Percentiles rank a stretch among this genome's conserved stretches.
phyloP scores from a whole-genome alignment of 768 basidiomycete genomes.

The Mycena leptocephala region DNA sequence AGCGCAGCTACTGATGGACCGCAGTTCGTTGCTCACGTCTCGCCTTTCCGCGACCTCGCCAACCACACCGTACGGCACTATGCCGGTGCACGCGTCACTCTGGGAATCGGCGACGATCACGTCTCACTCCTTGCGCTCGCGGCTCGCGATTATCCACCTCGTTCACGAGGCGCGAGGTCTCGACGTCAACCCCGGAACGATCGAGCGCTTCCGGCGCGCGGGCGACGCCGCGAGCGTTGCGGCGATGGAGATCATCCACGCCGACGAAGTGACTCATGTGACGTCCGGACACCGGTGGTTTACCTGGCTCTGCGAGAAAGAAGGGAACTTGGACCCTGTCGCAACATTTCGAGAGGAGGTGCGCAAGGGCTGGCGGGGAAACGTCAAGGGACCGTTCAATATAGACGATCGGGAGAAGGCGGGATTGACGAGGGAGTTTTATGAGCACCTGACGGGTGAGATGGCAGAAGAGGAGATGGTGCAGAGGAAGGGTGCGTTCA shows the following conservation, averaged over 20 bases:
- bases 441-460: constrained; percentile 80
- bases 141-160: constrained; percentile 89
- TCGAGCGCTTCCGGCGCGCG: constrained; percentile 78
- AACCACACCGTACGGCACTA: constrained; percentile 79
- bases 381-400: constrained; percentile 89
- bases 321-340: constrained; percentile 70
- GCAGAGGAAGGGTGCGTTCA: constrained; percentile 24
- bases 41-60: constrained; percentile 75
- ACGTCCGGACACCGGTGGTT: constrained; percentile 90
- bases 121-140: constrained; percentile 74
- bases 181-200: constrained; percentile 88
- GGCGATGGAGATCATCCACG: constrained; percentile 83
- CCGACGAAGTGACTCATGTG: constrained; percentile 88
- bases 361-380: constrained; percentile 77
- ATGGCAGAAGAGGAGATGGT: constrained; percentile 53
- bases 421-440: constrained; percentile 81
- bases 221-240: constrained; percentile 78
- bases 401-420: constrained; percentile 80
- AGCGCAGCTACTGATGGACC: background rate
- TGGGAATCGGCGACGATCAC: constrained; percentile 87
- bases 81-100: constrained; percentile 83
- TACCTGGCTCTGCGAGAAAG: constrained; percentile 77
- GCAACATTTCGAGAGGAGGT: constrained; percentile 82
- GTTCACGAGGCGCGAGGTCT: constrained; percentile 90
- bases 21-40: constrained; percentile 71